A percentile compares a stretch with the other conserved stretches of the same genome.
Evolutionary conservation across 257 asterid species (phyloP).

Genomic region (Solanum lignicaule): DNA sequence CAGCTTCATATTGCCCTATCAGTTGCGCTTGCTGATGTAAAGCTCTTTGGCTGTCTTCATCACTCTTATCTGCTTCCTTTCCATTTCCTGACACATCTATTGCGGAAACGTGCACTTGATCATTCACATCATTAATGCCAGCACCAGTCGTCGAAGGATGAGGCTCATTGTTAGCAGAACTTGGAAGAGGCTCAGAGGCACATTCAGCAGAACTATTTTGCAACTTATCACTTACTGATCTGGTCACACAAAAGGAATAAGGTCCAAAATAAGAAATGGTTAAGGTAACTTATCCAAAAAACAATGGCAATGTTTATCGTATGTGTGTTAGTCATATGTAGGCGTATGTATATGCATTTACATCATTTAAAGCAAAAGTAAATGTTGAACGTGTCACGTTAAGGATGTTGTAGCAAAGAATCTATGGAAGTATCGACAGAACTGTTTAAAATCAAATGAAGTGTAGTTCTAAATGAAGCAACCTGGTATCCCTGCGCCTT

Average conservation of each 20-base stretch:
- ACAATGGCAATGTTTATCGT: not conserved
- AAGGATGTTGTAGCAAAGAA: not conserved
- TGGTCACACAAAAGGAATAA: conserved; percentile 22
- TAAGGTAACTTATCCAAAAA: not conserved
- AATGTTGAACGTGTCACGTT: not conserved
- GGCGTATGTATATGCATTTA: not conserved
- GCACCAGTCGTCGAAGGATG: conserved; percentile 17
- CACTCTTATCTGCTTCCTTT: conserved; percentile 20
- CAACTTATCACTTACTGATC: conserved; percentile 18
- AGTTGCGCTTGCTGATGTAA: conserved; percentile 52
- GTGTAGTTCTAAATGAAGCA: conserved; percentile 3
- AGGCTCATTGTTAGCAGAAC: conserved; percentile 27
- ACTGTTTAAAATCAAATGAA: not conserved
- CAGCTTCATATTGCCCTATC: conserved; percentile 49
- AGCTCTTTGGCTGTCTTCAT: conserved; percentile 50
- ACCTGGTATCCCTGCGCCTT: conserved; percentile 69
- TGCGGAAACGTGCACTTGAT: conserved; percentile 15
- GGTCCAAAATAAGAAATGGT: not conserved
- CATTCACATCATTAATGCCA: conserved; percentile 22
- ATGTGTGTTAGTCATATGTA: not conserved
- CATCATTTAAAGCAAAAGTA: not conserved
- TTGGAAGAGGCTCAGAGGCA: conserved; percentile 27
- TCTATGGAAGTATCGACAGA: not conserved
- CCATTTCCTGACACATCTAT: conserved; percentile 10
- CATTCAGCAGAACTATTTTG: not conserved